These are phyloP conservation scores for Geotrichum aggregatum DNA, from an alignment of 1,139 yeast genomes.

Conservation along the genomic window DNA sequence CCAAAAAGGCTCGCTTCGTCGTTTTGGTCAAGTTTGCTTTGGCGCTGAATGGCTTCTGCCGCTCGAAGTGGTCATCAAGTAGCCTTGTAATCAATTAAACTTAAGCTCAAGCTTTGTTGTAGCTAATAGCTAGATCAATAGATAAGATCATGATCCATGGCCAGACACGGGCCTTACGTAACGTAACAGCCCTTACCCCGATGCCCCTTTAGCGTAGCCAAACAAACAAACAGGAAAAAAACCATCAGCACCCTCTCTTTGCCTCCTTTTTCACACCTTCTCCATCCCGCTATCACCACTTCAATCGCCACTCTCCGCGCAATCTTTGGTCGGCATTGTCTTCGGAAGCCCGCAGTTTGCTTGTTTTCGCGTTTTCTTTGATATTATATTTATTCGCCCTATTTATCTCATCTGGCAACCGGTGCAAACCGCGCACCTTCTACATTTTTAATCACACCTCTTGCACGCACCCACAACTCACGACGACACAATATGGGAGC, in stretches of 20 bases:
- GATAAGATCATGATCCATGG: too few species aligned
- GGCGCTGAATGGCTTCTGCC: conserved; percentile 38
- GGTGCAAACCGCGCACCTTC: neutral
- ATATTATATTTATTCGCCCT: neutral
- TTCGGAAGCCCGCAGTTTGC: neutral
- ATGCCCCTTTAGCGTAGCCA: neutral
- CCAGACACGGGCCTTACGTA: neutral
- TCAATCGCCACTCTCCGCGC: neutral
- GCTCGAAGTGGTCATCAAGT: conserved; percentile 22
- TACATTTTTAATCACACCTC: neutral
- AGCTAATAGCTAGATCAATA: too few species aligned
- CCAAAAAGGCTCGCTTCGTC: conserved; percentile 42
- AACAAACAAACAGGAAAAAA: neutral
- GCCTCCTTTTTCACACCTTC: neutral
- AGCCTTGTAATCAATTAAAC: too few species aligned
- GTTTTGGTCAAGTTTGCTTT: conserved; percentile 45
- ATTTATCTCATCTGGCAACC: neutral
- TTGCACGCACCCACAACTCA: neutral
- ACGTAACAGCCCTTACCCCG: conserved; percentile 1
- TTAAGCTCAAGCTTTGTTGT: too few species aligned
- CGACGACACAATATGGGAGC: conserved; percentile 25
- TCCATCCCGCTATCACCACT: neutral
- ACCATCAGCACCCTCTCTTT: neutral
- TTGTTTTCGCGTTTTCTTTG: neutral
- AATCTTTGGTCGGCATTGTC: neutral